These are phyloP conservation scores for Cystofilobasidium bisporidii DNA, from an alignment of 768 basidiomycete genomes.

Conservation along the genomic window DNA sequence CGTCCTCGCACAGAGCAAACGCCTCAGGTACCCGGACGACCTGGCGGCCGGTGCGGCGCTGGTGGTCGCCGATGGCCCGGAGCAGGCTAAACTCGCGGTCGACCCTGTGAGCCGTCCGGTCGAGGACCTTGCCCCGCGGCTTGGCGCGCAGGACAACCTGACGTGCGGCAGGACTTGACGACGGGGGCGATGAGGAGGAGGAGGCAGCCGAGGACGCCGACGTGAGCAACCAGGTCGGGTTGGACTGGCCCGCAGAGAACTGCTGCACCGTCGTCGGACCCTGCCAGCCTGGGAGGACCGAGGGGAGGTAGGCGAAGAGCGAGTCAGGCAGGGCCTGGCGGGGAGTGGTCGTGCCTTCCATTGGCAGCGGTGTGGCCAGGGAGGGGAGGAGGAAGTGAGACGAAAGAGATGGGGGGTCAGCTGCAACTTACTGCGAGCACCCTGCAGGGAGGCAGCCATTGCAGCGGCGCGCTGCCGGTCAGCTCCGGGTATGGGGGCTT, in stretches of 20 bases:
- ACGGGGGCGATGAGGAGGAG: background rate
- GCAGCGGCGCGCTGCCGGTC: too few relatives aligned
- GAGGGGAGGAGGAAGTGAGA: too few relatives aligned
- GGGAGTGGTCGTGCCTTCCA: background rate
- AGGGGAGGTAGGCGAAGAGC: background rate
- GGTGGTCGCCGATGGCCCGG: background rate
- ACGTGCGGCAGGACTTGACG: background rate
- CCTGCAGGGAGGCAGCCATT: too few relatives aligned
- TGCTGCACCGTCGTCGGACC: background rate
- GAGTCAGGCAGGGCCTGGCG: background rate
- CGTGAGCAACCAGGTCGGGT: background rate
- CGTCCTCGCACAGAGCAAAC: background rate
- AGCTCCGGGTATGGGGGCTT: too few relatives aligned
- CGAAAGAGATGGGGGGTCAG: too few relatives aligned
- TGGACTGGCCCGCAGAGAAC: background rate
- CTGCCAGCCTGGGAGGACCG: background rate
- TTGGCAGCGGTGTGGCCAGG: too few relatives aligned
- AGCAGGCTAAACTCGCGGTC: background rate
- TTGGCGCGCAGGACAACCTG: background rate
- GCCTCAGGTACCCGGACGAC: background rate
- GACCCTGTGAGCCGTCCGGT: background rate
- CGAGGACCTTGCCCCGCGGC: background rate
- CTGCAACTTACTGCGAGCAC: too few relatives aligned
- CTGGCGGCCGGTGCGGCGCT: background rate
- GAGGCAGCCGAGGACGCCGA: background rate